Percentiles rank a stretch among this genome's conserved stretches.
These are phyloP conservation scores for Larix sibirica DNA, from an alignment of 83 land plant species.

Conservation along the genomic window DNA sequence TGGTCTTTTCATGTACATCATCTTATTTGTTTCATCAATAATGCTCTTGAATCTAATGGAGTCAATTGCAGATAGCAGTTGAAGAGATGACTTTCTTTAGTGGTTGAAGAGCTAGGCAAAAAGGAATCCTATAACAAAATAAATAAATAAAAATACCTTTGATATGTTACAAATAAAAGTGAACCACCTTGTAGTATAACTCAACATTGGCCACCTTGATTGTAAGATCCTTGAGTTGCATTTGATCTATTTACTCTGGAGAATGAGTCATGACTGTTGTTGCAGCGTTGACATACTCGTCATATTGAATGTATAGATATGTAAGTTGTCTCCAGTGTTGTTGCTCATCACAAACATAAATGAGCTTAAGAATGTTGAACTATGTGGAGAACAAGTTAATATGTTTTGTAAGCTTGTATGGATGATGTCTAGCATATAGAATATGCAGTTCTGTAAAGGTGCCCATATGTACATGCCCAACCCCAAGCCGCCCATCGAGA, in stretches of 20 bases:
- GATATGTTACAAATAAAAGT: constrained; percentile 72
- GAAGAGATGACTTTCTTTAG: too few species aligned
- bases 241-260: constrained; percentile 98
- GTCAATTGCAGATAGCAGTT: too few species aligned
- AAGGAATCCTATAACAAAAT: too few species aligned
- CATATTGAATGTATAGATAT: constrained; percentile 94
- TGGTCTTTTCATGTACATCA: too few species aligned
- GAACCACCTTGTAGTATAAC: constrained; percentile 93
- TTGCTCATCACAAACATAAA: constrained; percentile 96
- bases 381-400: constrained; percentile 93
- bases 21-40: too few species aligned
- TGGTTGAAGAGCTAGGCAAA: too few species aligned
- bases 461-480: constrained; percentile 99
- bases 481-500: constrained; percentile 72
- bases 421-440: constrained; percentile 90
- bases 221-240: constrained; percentile 96
- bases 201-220: constrained; percentile 98
- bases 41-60: too few species aligned
- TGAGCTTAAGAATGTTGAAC: constrained; percentile 96
- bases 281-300: constrained; percentile 98
- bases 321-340: constrained; percentile 99
- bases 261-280: constrained; percentile 98
- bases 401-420: constrained; percentile 99
- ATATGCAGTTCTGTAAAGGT: constrained; percentile 96
- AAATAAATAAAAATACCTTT: too few species aligned